Evolutionary conservation across 2,329 filamentous ascomycete genomes (phyloP), one percentile per base, ranked within the genome.

Genomic region (Cordyceps pruinosa): DNA sequence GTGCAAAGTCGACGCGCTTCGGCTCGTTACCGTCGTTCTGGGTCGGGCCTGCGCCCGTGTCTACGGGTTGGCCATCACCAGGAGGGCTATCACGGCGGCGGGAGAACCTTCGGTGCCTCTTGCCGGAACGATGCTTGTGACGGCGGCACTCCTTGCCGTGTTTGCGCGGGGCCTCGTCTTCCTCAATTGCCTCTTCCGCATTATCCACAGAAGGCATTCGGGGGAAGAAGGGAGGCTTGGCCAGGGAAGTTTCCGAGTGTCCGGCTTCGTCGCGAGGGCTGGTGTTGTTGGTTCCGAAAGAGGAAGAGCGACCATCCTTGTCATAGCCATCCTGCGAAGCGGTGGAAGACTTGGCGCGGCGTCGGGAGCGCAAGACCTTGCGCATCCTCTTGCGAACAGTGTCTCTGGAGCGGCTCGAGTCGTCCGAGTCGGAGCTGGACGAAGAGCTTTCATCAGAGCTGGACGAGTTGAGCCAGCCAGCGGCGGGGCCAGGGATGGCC

Each of bases 401-500:
- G 48, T 78, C 76, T 12, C 73, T 70, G 8, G 79, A 82, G 25
- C 71, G 74, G 60, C 84, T 83, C 0, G 72, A 75, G 50, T 79
- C 79, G 59, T 89, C 88, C 0, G 87, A 89, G 62, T 92, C 88
- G 15, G 83, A 84, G 6, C 84, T 84, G 1, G 82, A 85, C 0
- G 81, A 84, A 13, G 80, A 79, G 57, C 74, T 77, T 52, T 74
- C 73, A 30, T 82, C 78, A 1, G 78, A 81, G 62, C 76, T 80
- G 3, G 86, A 89, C 0, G 85, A 84, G 61, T 94, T 88, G 66
- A 96, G 81, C 72, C 93, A 89, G 32, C 88, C 88, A 19, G 88
- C 88, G 13, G 92, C 81, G 1, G 94, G 86, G 61, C 92, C 92
- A 23, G 92, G 92, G 46, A 90, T 87, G 0, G 90, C 86, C 69